Conservation (phyloP, 108 stramenopile genomes). For the Mediolabrus comicus region DNA sequence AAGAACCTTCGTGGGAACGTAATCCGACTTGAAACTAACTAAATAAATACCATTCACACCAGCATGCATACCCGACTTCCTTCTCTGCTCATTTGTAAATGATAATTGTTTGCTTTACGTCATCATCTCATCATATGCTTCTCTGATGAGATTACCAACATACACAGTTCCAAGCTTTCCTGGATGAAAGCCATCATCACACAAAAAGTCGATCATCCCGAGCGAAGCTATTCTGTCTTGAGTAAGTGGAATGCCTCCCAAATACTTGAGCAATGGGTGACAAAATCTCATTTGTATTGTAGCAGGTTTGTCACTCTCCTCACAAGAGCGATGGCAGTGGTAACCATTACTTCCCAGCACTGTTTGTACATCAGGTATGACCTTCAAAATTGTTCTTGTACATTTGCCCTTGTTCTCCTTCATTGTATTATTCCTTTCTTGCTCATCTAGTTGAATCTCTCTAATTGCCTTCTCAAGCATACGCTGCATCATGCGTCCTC, state of each 20-base stretch:
- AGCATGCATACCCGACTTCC: no score
- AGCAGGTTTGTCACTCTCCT: neutral
- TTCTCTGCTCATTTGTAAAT: no score
- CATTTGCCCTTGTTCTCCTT: neutral
- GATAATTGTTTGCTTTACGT: no score
- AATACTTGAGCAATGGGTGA: conserved; percentile 23
- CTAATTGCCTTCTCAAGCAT: conserved; percentile 5
- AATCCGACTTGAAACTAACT: no score
- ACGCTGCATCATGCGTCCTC: conserved; percentile 14
- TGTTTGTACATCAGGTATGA: conserved; percentile 16
- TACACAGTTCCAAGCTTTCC: conserved; percentile 13
- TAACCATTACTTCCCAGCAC: conserved; percentile 11
- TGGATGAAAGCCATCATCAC: conserved; percentile 30
- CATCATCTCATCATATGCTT: conserved; percentile 14
- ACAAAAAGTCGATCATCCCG: conserved; percentile 21
- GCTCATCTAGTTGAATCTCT: conserved; percentile 12
- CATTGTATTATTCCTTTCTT: neutral
- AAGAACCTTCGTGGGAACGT: no score
- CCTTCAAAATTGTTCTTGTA: neutral
- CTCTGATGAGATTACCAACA: conserved; percentile 15
- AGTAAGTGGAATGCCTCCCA: neutral
- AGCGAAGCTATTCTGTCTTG: conserved; percentile 3
- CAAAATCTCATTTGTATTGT: conserved; percentile 4
- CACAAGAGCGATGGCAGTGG: neutral
- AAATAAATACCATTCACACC: no score